Evolutionary conservation across 2,329 filamentous ascomycete species (phyloP).

Genomic region (Aureobasidium pullulans): DNA sequence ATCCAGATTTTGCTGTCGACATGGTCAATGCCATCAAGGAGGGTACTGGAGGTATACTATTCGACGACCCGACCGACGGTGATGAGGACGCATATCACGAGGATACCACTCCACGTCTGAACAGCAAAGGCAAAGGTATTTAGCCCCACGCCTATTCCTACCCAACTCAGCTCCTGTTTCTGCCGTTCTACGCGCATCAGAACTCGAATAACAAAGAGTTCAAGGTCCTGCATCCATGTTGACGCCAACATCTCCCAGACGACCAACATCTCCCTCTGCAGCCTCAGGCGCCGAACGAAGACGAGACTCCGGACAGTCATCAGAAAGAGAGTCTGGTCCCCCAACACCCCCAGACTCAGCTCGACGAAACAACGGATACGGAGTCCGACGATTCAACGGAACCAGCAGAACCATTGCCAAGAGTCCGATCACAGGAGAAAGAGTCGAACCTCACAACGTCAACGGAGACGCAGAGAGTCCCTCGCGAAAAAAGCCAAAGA

Average conservation of each 20-base stretch:
- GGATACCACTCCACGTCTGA: slow-evolving; percentile 36
- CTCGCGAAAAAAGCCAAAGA: slow-evolving; percentile 11
- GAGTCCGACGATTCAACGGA: slow-evolving; percentile 13
- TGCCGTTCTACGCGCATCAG: neutral
- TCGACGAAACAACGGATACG: slow-evolving; percentile 11
- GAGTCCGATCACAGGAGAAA: slow-evolving; percentile 6
- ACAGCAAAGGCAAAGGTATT: slow-evolving; percentile 19
- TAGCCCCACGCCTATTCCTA: neutral
- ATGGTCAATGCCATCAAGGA: slow-evolving; percentile 45
- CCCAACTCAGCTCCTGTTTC: neutral
- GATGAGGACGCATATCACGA: slow-evolving; percentile 45
- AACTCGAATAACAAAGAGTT: slow-evolving; percentile 14
- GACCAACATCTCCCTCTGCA: slow-evolving; percentile 5
- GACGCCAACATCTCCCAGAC: slow-evolving; percentile 13
- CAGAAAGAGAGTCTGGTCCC: neutral
- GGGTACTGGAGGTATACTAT: slow-evolving; percentile 43
- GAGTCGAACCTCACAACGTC: slow-evolving; percentile 5
- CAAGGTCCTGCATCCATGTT: slow-evolving; percentile 17
- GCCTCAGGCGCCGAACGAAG: slow-evolving; percentile 3
- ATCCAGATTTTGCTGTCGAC: slow-evolving; percentile 46
- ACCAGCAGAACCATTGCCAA: slow-evolving; percentile 12
- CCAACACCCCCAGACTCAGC: slow-evolving; percentile 5
- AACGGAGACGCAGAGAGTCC: slow-evolving; percentile 8
- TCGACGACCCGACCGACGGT: slow-evolving; percentile 44
- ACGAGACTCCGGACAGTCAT: neutral